These are phyloP conservation scores for Iberis pinnata DNA, from an alignment of 345 rosid species.

Conservation along the genomic window DNA sequence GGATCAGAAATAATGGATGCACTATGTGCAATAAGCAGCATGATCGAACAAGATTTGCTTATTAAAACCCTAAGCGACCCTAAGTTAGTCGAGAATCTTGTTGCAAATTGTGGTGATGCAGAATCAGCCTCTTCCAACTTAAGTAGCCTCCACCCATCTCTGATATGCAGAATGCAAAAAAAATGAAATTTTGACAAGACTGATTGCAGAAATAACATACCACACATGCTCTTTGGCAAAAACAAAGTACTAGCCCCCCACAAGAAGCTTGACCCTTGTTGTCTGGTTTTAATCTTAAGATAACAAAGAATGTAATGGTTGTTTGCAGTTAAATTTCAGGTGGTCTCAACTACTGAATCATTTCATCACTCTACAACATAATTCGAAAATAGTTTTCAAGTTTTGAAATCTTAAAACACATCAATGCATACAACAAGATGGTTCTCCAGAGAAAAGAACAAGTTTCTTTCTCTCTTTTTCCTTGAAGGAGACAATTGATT, in stretches of 20 bases:
- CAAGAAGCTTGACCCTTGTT: neutral
- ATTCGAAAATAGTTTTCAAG: conserved; percentile 21
- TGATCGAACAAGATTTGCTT: conserved; percentile 77
- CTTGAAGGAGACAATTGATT: neutral
- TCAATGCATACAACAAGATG: conserved; percentile 26
- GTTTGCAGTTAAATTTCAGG: neutral
- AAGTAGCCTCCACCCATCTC: conserved; percentile 25
- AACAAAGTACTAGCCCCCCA: too few species aligned
- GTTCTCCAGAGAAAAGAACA: neutral
- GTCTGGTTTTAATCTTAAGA: neutral
- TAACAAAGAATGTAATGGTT: neutral
- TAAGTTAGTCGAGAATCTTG: conserved; percentile 64
- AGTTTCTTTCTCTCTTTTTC: conserved; percentile 4
- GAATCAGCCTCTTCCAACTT: conserved; percentile 37
- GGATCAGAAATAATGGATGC: conserved; percentile 64
- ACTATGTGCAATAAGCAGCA: conserved; percentile 43
- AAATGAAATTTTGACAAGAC: conserved; percentile 91
- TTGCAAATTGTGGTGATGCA: conserved; percentile 40
- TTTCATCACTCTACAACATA: conserved; percentile 3
- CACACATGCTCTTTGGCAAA: too few species aligned
- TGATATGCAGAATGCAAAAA: conserved; percentile 58
- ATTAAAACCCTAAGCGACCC: conserved; percentile 74
- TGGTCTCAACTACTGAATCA: neutral
- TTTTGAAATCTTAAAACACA: conserved; percentile 20
- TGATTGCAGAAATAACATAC: conserved; percentile 48